Percentiles rank a stretch among this genome's conserved stretches.
Evolutionary conservation across 352 stramenopile species (phyloP).

Genomic region (Phytophthora sp.): DNA sequence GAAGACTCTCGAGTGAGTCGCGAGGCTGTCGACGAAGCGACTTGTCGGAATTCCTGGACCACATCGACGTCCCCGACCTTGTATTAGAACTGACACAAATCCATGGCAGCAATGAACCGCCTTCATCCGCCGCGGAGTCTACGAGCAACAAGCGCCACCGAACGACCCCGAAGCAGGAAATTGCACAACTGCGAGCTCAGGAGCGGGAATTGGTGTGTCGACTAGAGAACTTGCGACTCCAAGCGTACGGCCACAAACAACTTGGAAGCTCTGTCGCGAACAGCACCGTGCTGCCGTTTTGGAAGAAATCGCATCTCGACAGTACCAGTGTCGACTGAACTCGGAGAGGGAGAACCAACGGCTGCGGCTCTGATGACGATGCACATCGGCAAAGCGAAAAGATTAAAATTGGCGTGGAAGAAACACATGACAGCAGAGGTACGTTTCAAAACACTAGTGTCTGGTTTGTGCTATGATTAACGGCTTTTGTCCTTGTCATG

Average conservation of each 20-base stretch:
- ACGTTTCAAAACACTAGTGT: too few species aligned
- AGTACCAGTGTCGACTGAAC: slow-evolving; percentile 16
- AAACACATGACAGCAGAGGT: slow-evolving; percentile 22
- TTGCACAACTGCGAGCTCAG: slow-evolving; percentile 14
- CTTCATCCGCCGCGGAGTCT: not conserved
- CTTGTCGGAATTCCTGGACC: slow-evolving; percentile 8
- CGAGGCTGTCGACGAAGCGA: not conserved
- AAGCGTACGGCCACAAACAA: slow-evolving; percentile 11
- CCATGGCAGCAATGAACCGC: not conserved
- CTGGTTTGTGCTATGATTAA: too few species aligned
- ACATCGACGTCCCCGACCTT: not conserved
- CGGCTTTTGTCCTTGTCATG: too few species aligned
- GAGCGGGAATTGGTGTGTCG: slow-evolving; percentile 18
- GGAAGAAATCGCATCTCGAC: slow-evolving; percentile 27
- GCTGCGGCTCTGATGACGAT: slow-evolving; percentile 18
- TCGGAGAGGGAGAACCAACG: slow-evolving; percentile 26
- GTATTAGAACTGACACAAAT: not conserved
- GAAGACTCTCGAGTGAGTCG: slow-evolving; percentile 8
- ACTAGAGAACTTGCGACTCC: slow-evolving; percentile 18
- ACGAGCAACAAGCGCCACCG: slow-evolving; percentile 1
- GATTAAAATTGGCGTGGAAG: slow-evolving; percentile 23
- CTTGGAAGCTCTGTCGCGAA: not conserved
- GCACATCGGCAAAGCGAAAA: slow-evolving; percentile 16
- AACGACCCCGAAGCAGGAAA: slow-evolving; percentile 29
- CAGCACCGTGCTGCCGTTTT: slow-evolving; percentile 21